Evolutionary conservation across 2,329 filamentous ascomycete species (phyloP), one percentile per base, ranked within the genome.

Genomic region (Aspergillus ochraceoroseus): DNA sequence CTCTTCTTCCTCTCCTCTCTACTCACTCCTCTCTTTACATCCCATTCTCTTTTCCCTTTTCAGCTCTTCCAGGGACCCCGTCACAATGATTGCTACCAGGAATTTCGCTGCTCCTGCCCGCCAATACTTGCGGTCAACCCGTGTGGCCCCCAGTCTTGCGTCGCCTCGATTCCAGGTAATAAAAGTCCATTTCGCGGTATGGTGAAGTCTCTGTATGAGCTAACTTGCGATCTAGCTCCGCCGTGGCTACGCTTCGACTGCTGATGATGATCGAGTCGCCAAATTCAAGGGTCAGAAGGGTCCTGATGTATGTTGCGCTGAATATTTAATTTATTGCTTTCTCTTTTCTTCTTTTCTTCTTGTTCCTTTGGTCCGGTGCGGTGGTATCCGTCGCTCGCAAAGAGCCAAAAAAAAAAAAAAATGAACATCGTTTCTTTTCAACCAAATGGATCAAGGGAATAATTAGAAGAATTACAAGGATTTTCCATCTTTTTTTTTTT

Each of bases 241-340:
- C n/a, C n/a, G 89, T 83, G 73, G 79, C 78, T 64, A 78, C 62
- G 57, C 63, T 61, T 59, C 57, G 46, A n/a, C n/a, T n/a, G 57
- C 65, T 46, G 73, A 64, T 67, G 70, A 77, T 46, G 79, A 85
- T 28, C 79, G 79, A 58, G 88, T 96, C 59, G 92, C 89, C 68
- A 86, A 92, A 74, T 98, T 95, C 76, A 83, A 87, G 62, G 92
- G 90, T 57, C 77, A 80, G 65, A 95, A 94, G 74, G 87, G 85
- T 65, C 73, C 83, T 65, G 83, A 90, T 75, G 87, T 92, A 81
- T 67, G 84, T 73, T 49, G 53, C 52, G 52, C 43, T 57, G 30
- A 33, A 35, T 41, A 38, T 26, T 33, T 34, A 30, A 35, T 26
- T 37, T 48, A 47, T 47, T 48, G 45, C 43, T 49, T 38, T 42